Percentiles rank a stretch among this genome's conserved stretches.
phyloP scores from a whole-genome alignment of 352 stramenopile species.

The Phytopythium ostracodes region DNA sequence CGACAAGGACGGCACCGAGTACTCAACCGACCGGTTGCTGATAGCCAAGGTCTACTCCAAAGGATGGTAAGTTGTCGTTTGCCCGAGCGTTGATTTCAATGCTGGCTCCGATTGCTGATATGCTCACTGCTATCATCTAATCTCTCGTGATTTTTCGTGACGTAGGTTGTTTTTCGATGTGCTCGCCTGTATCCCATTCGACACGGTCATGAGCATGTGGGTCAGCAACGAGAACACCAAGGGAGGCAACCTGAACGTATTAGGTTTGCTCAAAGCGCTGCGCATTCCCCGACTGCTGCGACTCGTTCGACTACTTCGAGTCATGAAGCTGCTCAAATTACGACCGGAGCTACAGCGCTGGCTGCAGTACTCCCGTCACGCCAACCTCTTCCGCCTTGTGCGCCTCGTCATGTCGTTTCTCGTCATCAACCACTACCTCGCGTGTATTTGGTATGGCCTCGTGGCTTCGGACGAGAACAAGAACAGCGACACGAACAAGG shows the following conservation, averaged over 20 bases:
- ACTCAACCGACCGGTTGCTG: constrained; percentile 53
- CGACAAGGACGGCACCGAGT: constrained; percentile 37
- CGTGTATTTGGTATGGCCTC: constrained; percentile 70
- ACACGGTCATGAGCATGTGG: constrained; percentile 43
- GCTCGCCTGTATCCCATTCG: constrained; percentile 71
- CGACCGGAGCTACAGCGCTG: constrained; percentile 69
- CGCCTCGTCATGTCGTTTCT: constrained; percentile 65
- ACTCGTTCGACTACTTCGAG: constrained; percentile 55
- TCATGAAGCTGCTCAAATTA: constrained; percentile 74
- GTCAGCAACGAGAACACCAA: constrained; percentile 40
- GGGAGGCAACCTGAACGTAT: constrained; percentile 46
- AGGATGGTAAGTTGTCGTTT: constrained; percentile 40
- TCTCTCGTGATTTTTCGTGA: constrained; percentile 1
- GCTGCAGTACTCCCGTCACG: constrained; percentile 78
- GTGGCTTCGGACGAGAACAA: constrained; percentile 57
- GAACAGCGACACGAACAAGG: constrained; percentile 20
- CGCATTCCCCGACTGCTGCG: constrained; percentile 64
- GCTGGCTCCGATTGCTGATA: not conserved
- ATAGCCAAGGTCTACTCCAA: constrained; percentile 55
- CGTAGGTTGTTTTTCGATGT: constrained; percentile 74
- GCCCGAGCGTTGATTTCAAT: not conserved
- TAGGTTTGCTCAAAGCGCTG: constrained; percentile 66
- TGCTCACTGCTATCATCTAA: not conserved
- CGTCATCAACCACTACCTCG: constrained; percentile 75
- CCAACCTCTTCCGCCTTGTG: constrained; percentile 66